Conservation (phyloP, 2,329 filamentous ascomycete genomes). For the Phyllosticta citrichinensis region DNA sequence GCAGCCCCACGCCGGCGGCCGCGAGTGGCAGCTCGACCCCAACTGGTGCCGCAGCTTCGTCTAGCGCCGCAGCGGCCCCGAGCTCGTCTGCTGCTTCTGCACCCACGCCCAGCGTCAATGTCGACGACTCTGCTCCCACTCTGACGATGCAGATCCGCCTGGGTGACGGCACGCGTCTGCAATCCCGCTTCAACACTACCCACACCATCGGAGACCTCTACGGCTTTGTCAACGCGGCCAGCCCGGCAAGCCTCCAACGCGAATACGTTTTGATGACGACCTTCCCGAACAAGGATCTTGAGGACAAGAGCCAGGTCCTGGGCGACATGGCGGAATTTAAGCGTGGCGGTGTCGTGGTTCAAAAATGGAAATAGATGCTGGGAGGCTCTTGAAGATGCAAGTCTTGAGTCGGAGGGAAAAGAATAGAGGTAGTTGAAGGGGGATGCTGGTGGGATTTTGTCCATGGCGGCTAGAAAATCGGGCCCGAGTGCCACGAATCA, state of each 20-base stretch:
- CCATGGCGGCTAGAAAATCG: not conserved
- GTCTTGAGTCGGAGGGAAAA: not conserved
- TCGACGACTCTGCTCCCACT: constrained; percentile 58
- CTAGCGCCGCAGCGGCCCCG: constrained; percentile 14
- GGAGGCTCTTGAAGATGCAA: not conserved
- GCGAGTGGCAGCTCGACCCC: constrained; percentile 28
- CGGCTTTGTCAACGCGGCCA: constrained; percentile 58
- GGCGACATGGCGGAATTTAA: constrained; percentile 41
- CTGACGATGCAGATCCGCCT: constrained; percentile 67
- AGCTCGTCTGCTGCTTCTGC: constrained; percentile 19
- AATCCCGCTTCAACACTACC: constrained; percentile 72
- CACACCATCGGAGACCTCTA: constrained; percentile 73
- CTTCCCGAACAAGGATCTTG: constrained; percentile 73
- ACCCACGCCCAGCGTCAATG: constrained; percentile 30
- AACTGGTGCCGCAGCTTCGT: constrained; percentile 22
- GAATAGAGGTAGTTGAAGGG: not conserved
- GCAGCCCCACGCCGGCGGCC: constrained; percentile 63
- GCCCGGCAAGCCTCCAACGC: constrained; percentile 46
- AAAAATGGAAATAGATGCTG: constrained; percentile 40
- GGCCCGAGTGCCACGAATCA: not conserved
- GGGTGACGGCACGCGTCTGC: constrained; percentile 64
- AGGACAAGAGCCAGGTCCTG: constrained; percentile 46
- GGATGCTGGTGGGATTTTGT: not conserved
- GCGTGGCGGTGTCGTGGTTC: constrained; percentile 45
- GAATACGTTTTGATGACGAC: constrained; percentile 69